A percentile compares a stretch with the other conserved stretches of the same genome.
phyloP scores from a whole-genome alignment of 441 rosid genomes.

The Breynia disticha region DNA sequence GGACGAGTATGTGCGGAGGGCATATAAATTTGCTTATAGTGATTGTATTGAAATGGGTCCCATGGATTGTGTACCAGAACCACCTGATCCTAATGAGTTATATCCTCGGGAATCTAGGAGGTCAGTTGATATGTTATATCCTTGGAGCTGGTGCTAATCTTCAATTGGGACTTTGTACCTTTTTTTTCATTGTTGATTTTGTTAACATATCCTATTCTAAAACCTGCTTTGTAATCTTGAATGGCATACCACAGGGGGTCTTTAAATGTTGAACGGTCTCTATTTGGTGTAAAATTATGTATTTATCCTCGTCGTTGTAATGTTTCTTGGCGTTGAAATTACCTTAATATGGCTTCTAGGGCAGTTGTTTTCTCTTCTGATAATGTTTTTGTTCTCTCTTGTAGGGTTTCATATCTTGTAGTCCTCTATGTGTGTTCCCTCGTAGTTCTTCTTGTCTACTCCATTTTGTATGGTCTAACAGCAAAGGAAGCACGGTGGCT shows the following conservation, averaged over 20 bases:
- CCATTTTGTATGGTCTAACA: constrained; percentile 89
- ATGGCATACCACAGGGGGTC: no score
- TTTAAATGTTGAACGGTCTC: no score
- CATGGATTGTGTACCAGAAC: constrained; percentile 84
- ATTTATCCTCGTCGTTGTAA: no score
- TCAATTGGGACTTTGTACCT: not conserved
- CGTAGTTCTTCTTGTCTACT: constrained; percentile 82
- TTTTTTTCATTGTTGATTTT: not conserved
- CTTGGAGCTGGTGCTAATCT: constrained; percentile 6
- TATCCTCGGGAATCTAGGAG: constrained; percentile 95
- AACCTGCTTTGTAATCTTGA: constrained; percentile 7
- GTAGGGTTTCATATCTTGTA: constrained; percentile 97
- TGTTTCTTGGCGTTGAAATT: no score
- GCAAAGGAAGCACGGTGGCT: constrained; percentile 97
- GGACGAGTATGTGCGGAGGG: constrained; percentile 96
- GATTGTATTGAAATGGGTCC: constrained; percentile 98
- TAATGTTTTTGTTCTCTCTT: constrained; percentile 17
- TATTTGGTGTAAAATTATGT: no score
- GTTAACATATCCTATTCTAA: constrained; percentile 3
- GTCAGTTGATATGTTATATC: constrained; percentile 31
- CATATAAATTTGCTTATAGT: constrained; percentile 97
- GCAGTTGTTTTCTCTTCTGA: not conserved
- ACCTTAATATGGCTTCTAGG: no score
- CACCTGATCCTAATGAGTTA: constrained; percentile 92
- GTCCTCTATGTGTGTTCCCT: constrained; percentile 87